A percentile compares a stretch with the other conserved stretches of the same genome.
Conservation (phyloP, 306 rosid genomes). For the Styphnolobium japonicum region DNA sequence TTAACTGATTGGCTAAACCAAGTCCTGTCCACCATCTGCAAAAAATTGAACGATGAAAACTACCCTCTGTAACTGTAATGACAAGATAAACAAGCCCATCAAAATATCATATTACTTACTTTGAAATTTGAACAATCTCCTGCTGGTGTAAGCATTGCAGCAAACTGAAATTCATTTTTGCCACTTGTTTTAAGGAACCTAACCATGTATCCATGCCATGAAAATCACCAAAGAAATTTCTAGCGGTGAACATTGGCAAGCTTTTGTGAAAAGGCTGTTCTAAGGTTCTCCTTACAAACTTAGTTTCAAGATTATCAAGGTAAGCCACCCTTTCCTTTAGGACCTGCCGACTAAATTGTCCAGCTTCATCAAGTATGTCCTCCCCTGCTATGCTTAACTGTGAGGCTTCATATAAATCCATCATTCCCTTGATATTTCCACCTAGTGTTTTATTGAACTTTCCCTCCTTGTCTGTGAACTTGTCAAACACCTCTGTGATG, state of each 20-base stretch:
- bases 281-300: conserved; percentile 35
- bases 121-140: conserved; percentile 44
- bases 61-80: too few relatives aligned
- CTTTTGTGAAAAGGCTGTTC: conserved; percentile 58
- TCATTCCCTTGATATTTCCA: conserved; percentile 24
- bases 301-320: conserved; percentile 18
- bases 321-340: conserved; percentile 1
- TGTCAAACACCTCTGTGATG: conserved; percentile 30
- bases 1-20: conserved; percentile 52
- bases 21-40: conserved; percentile 64
- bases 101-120: conserved; percentile 27
- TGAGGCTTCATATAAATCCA: conserved; percentile 41
- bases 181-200: conserved; percentile 35
- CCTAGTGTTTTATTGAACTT: conserved; percentile 13
- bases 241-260: conserved; percentile 43
- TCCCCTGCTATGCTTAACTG: conserved; percentile 33
- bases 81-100: not conserved
- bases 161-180: conserved; percentile 42
- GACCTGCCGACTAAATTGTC: conserved; percentile 14
- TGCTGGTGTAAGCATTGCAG: conserved; percentile 29
- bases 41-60: not conserved
- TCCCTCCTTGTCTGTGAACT: conserved; percentile 27
- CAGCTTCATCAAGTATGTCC: conserved; percentile 37
- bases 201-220: conserved; percentile 37
- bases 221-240: conserved; percentile 21